These are phyloP conservation scores for Tylopilus balloui DNA, from an alignment of 768 basidiomycete genomes.

Conservation along the genomic window DNA sequence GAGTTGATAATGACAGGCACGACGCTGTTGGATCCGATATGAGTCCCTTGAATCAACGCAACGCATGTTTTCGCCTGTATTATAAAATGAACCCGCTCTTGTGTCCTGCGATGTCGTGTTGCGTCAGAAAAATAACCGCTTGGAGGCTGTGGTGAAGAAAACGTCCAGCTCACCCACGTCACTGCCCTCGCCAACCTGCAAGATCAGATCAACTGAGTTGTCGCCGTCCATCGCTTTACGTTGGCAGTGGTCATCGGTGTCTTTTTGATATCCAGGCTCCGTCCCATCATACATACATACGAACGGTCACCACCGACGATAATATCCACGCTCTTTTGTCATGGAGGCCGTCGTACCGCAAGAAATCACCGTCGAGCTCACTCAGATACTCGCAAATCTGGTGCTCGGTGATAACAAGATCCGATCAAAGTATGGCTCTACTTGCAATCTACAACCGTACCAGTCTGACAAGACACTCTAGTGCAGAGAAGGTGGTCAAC, in stretches of 20 bases:
- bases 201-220: too few species aligned
- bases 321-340: background rate
- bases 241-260: background rate
- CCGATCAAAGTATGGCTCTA: constrained; percentile 51
- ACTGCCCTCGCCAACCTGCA: background rate
- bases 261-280: background rate
- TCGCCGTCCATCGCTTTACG: too few species aligned
- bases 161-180: too few species aligned
- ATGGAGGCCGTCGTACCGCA: constrained; percentile 41
- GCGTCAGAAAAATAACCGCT: too few species aligned
- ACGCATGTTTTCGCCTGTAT: too few species aligned
- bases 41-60: too few species aligned
- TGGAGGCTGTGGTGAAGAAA: too few species aligned
- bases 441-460: background rate
- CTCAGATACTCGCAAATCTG: constrained; percentile 80
- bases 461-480: constrained; percentile 21
- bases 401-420: constrained; percentile 83
- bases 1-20: too few species aligned
- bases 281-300: background rate
- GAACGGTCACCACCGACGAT: background rate
- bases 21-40: too few species aligned
- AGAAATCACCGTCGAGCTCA: constrained; percentile 71
- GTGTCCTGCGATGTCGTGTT: too few species aligned
- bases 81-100: too few species aligned
- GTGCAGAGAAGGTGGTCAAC: constrained; percentile 80